Conservation (phyloP, 345 rosid genomes). For the Ailanthus altissimus region DNA sequence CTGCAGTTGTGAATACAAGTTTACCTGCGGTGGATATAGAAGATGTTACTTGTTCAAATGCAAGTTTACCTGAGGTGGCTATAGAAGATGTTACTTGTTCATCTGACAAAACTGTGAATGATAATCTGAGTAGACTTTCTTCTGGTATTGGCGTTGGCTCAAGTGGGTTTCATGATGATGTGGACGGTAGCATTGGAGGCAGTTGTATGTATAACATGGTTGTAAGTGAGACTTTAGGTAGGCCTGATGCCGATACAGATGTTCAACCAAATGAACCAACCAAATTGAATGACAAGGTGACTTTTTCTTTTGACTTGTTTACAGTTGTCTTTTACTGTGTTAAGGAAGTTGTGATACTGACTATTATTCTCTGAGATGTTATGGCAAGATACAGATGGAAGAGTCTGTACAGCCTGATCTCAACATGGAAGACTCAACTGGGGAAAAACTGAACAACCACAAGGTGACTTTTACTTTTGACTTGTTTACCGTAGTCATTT, state of each 20-base stretch:
- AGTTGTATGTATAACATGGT: constrained; percentile 23
- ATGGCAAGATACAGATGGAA: constrained; percentile 33
- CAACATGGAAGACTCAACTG: constrained; percentile 26
- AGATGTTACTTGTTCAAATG: constrained; percentile 30
- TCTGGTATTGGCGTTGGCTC: constrained; percentile 29
- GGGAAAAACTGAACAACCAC: constrained; percentile 27
- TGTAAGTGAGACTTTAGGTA: constrained; percentile 30
- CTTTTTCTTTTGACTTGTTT: constrained; percentile 23
- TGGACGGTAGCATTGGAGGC: constrained; percentile 22
- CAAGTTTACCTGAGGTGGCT: constrained; percentile 29
- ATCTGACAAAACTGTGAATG: constrained; percentile 30
- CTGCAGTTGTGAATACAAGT: constrained; percentile 25
- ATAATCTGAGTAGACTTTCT: constrained; percentile 26
- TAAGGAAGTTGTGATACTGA: constrained; percentile 23
- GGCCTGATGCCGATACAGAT: constrained; percentile 32
- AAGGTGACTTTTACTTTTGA: constrained; percentile 39
- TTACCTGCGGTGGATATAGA: constrained; percentile 24
- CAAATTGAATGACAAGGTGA: constrained; percentile 41
- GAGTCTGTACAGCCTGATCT: constrained; percentile 27
- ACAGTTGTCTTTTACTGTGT: constrained; percentile 17
- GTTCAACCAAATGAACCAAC: constrained; percentile 28
- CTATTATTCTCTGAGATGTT: constrained; percentile 25
- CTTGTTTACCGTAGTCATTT: constrained; percentile 18
- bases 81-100: constrained; percentile 30
- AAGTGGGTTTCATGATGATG: constrained; percentile 30